Percentiles rank a stretch among this genome's conserved stretches.
phyloP scores from a whole-genome alignment of 1,284 basidiomycete genomes.

The Leccinum huronense region DNA sequence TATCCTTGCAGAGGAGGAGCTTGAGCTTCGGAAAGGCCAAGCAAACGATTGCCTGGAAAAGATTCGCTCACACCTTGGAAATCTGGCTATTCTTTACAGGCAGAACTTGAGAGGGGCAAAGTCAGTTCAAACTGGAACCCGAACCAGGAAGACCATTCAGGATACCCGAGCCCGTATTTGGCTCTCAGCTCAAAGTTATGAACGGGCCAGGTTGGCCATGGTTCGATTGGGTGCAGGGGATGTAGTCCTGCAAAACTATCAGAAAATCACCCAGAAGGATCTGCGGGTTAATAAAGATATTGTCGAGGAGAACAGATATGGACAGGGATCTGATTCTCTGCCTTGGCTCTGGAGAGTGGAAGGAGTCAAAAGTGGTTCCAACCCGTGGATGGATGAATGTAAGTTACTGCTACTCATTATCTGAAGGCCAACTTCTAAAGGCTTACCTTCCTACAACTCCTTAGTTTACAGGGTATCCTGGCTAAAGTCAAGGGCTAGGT shows the following conservation, averaged over 20 bases:
- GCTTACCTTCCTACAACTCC: neutral
- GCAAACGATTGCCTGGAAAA: no score
- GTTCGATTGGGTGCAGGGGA: neutral
- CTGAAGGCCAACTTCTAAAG: neutral
- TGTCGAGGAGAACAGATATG: neutral
- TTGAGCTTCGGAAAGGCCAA: no score
- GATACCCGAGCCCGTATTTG: no score
- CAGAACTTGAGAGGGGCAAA: no score
- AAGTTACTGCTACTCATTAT: neutral
- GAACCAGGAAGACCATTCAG: no score
- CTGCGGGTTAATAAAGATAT: neutral
- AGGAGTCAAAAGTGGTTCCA: neutral
- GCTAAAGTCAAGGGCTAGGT: neutral
- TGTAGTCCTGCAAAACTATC: conserved; percentile 3
- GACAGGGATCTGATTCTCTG: neutral
- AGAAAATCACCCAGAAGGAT: neutral
- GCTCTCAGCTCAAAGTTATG: no score
- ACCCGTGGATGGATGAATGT: neutral
- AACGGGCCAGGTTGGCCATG: no score
- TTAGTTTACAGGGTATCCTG: neutral
- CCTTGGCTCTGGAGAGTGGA: neutral
- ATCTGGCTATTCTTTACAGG: no score
- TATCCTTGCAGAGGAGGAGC: no score
- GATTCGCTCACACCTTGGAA: no score
- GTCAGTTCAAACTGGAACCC: no score